phyloP scores from a whole-genome alignment of 495 filamentous ascomycete species.

The Lophiotrema nucula region DNA sequence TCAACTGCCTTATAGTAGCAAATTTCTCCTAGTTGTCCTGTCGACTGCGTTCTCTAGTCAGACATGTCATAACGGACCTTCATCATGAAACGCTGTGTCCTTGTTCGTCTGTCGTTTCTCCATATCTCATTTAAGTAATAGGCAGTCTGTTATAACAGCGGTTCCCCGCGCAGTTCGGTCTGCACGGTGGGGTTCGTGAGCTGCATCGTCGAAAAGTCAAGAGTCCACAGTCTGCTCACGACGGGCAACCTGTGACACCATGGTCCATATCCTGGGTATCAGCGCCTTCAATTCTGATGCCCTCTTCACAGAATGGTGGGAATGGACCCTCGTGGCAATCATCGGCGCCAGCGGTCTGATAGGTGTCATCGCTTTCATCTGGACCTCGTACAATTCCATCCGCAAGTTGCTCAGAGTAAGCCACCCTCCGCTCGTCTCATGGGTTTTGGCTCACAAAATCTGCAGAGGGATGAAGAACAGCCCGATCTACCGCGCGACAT shows the following conservation, averaged over 20 bases:
- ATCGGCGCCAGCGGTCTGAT: conserved; percentile 27
- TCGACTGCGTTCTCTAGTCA: conserved; percentile 8
- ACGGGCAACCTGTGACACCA: conserved; percentile 8
- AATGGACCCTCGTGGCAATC: conserved; percentile 28
- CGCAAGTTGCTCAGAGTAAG: conserved; percentile 24
- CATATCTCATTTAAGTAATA: conserved; percentile 23
- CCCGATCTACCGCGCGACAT: conserved; percentile 16
- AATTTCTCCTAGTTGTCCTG: conserved; percentile 10
- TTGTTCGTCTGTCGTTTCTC: conserved; percentile 13
- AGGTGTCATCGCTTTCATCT: conserved; percentile 25
- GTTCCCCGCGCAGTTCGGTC: conserved; percentile 17
- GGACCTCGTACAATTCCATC: conserved; percentile 7
- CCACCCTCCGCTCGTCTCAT: too few relatives aligned
- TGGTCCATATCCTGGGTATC: conserved; percentile 30
- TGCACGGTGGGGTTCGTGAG: neutral
- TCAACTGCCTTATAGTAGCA: conserved; percentile 20
- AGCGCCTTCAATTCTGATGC: conserved; percentile 20
- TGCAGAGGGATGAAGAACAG: too few relatives aligned
- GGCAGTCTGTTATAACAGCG: conserved; percentile 14
- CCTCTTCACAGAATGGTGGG: conserved; percentile 31
- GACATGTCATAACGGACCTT: neutral
- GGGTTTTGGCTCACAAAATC: too few relatives aligned
- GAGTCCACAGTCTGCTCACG: neutral
- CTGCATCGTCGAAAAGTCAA: neutral
- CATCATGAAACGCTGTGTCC: conserved; percentile 20